These are phyloP conservation scores for Apiospora sp. DNA, from an alignment of 2,329 filamentous ascomycete species.

Conservation along the genomic window DNA sequence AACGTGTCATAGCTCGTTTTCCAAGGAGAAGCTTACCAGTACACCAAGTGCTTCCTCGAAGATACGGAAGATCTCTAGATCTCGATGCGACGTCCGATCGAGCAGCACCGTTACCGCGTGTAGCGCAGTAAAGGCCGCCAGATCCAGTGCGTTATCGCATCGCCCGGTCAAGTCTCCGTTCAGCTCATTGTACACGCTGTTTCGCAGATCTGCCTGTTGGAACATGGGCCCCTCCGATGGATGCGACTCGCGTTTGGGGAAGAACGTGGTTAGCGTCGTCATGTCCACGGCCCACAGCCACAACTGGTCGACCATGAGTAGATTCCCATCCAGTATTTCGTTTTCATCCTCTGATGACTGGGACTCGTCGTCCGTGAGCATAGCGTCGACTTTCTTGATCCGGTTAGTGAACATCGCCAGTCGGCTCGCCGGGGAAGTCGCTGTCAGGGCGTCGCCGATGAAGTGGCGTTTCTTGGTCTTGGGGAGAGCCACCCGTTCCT, in stretches of 20 bases:
- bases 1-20: background rate
- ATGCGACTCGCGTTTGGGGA: conserved; percentile 62
- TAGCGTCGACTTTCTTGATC: conserved; percentile 29
- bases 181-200: conserved; percentile 71
- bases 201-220: conserved; percentile 67
- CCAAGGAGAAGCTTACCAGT: conserved; percentile 50
- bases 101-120: conserved; percentile 70
- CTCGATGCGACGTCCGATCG: conserved; percentile 65
- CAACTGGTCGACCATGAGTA: conserved; percentile 73
- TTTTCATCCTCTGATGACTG: conserved; percentile 44
- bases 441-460: conserved; percentile 25
- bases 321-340: conserved; percentile 59
- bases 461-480: conserved; percentile 35
- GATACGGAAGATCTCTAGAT: conserved; percentile 69
- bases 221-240: conserved; percentile 63
- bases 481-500: conserved; percentile 46
- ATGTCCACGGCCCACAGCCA: conserved; percentile 68
- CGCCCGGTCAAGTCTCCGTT: conserved; percentile 70
- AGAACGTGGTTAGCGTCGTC: conserved; percentile 62
- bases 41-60: conserved; percentile 73
- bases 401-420: conserved; percentile 33
- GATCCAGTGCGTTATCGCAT: conserved; percentile 68
- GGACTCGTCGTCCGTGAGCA: conserved; percentile 35
- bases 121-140: conserved; percentile 67
- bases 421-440: conserved; percentile 31